Conservation (phyloP, 169 alveolate species). For the Theileria parva region DNA sequence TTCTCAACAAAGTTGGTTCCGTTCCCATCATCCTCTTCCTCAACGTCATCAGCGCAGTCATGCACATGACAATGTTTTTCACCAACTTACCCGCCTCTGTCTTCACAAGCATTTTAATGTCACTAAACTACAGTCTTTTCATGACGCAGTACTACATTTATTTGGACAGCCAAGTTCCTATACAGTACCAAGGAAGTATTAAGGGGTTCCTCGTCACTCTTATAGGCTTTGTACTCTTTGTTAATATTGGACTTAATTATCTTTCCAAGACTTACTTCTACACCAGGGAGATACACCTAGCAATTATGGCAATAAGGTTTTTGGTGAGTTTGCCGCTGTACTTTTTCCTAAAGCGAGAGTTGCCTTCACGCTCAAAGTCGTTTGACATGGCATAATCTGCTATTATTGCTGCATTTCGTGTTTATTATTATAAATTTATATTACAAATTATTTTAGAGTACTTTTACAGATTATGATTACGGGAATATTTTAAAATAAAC, state of each 20-base stretch:
- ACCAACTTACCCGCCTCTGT: slow-evolving; percentile 8
- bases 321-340: slow-evolving; percentile 31
- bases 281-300: slow-evolving; percentile 25
- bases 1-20: slow-evolving; percentile 36
- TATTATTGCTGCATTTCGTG: not conserved
- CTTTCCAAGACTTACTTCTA: slow-evolving; percentile 7
- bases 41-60: slow-evolving; percentile 27
- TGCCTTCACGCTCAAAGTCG: slow-evolving; percentile 8
- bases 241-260: slow-evolving; percentile 34
- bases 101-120: slow-evolving; percentile 47
- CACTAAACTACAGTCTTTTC: slow-evolving; percentile 60
- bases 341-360: slow-evolving; percentile 17
- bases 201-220: slow-evolving; percentile 60
- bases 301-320: slow-evolving; percentile 12
- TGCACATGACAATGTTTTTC: slow-evolving; percentile 39
- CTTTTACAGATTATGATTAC: too few species aligned
- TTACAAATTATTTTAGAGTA: not conserved
- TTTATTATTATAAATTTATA: not conserved
- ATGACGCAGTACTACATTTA: slow-evolving; percentile 50
- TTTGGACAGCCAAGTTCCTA: slow-evolving; percentile 51
- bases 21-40: slow-evolving; percentile 31
- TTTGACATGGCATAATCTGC: not conserved
- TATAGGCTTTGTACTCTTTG: slow-evolving; percentile 38
- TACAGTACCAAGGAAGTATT: slow-evolving; percentile 61
- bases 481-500: too few species aligned